Base-by-base conservation (phyloP, 2,329 filamentous ascomycete genomes). In the Aspergillus nomiae region DNA sequence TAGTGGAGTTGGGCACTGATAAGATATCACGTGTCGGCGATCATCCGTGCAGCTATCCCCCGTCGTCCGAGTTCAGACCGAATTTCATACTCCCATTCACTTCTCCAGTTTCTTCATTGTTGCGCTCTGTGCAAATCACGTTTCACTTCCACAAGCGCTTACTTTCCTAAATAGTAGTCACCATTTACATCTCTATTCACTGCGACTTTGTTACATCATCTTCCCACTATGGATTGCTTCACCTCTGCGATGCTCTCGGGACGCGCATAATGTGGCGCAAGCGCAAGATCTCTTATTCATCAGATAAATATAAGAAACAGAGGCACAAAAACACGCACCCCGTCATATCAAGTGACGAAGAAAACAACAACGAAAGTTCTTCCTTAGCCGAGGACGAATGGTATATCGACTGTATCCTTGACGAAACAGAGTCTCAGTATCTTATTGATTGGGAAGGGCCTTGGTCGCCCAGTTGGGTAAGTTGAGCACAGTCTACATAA, bases 371-470 rank as follows among this genome's bases (percentile, higher is more conserved):
- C 59, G 43, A 65, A 43, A 68, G 58, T 21, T 61, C 58, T 59
- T 54, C 55, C 34, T 53, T 71, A 54, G 68, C 59, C n/a, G 71
- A 74, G 50, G 69, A 73, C 63, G 74, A 78, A 67, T 77, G 69
- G 64, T 70, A 69, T 60, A 76, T 77, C 48, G 76, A 76, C 58
- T 70, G 70, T 63, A 78, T 78, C 55, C 69, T 78, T 61, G 73
- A 73, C 65, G 76, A 80, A 67, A 71, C 70, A 36, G 61, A 69
- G 51, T 67, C 68, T 21, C 69, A 75, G 56, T 80, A 78, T 67
- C 68, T 79, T 32, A 76, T 80, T 63, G 76, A 77, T 38, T 78
- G 76, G 77, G 73, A 75, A 60, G 76, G 74, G 10, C 66, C 69
- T 32, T 79, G 72, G 66, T 67, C 72, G 36, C 76, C 77, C 58